phyloP scores from a whole-genome alignment of 2,329 filamentous ascomycete genomes.

The Diaporthe velutina region DNA sequence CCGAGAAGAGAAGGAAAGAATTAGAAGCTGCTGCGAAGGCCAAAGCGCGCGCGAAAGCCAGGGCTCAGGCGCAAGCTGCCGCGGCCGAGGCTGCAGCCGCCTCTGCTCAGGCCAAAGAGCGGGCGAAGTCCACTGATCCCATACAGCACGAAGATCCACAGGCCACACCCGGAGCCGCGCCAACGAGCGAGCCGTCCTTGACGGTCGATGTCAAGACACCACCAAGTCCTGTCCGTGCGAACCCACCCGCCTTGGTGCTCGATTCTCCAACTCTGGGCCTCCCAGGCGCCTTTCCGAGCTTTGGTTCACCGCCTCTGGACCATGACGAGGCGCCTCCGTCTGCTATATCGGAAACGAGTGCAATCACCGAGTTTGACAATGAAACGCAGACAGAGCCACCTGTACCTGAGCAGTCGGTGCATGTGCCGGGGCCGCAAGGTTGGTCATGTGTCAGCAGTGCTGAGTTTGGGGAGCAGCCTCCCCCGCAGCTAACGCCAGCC shows the following conservation, averaged over 20 bases:
- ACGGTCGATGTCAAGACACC: conserved; percentile 27
- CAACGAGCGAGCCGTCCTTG: conserved; percentile 38
- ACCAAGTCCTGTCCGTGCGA: conserved; percentile 17
- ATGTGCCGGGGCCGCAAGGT: conserved; percentile 37
- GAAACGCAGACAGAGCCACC: conserved; percentile 74
- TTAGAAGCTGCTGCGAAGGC: conserved; percentile 60
- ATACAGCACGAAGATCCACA: conserved; percentile 12
- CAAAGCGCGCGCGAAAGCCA: conserved; percentile 54
- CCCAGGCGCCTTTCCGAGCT: conserved; percentile 70
- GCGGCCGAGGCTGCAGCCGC: conserved; percentile 42
- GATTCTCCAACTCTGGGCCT: conserved; percentile 78
- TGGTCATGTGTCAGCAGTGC: conserved; percentile 3
- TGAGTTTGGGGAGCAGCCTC: conserved; percentile 43
- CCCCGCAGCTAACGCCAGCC: conserved; percentile 44
- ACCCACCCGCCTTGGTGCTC: conserved; percentile 42
- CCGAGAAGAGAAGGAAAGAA: conserved; percentile 66
- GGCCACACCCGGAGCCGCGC: conserved; percentile 21
- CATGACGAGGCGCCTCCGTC: conserved; percentile 67
- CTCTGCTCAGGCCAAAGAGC: conserved; percentile 26
- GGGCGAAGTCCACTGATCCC: conserved; percentile 2
- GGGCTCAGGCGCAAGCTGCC: conserved; percentile 47
- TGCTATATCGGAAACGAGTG: conserved; percentile 70
- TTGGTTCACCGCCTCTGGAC: conserved; percentile 51
- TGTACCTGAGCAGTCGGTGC: conserved; percentile 45
- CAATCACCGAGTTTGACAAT: conserved; percentile 78